Evolutionary conservation across 2,329 filamentous ascomycete species (phyloP), one percentile per base, ranked within the genome.

Genomic region (Didymella arachidicola): DNA sequence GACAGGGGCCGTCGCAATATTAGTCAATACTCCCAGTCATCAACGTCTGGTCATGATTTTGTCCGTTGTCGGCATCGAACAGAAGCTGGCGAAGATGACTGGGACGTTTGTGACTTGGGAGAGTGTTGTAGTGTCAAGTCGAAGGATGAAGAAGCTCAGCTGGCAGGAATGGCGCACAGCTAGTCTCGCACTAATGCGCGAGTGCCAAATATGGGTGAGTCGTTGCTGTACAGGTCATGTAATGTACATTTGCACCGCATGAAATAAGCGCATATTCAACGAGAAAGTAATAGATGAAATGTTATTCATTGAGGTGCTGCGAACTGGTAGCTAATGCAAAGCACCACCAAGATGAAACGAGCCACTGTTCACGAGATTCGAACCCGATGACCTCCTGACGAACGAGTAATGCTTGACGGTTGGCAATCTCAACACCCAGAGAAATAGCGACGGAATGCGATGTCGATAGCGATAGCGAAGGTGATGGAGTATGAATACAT

Each of bases 401-500:
- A 19, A 22, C 14, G 32, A 30, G 32, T 11, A 43, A 4, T 7
- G n/a, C n/a, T 30, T 34, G 30, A 7, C n/a, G 8, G 11, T 25
- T 26, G 44, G 48, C 36, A 27, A 44, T n/a, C 18, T 14, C 19
- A 19, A 18, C 25, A 49, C 25, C 39, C 16, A 5, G 3, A 12
- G 8, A 4, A 18, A 22, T 43, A 43, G 47, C 22, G 36, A 48
- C 34, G 42, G 29, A 14, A 2, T 14, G 19, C 26, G 30, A 25
- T 32, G 8, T 8, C 26, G 18, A 12, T 3, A 7, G 8, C 18
- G 30, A 7, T 1, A 42, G 42, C 14, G 7, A 16, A 44, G 14
- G 12, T 11, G 25, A 27, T 26, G 18, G 26, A 32, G 55, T 49
- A 39, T 25, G n/a, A 29, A 53, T 26, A 49, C 49, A 39, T 38